A percentile compares a stretch with the other conserved stretches of the same genome.
Evolutionary conservation across 371 early-diverging fungal genomes (phyloP).

Genomic region (Scutellospora calospora): DNA sequence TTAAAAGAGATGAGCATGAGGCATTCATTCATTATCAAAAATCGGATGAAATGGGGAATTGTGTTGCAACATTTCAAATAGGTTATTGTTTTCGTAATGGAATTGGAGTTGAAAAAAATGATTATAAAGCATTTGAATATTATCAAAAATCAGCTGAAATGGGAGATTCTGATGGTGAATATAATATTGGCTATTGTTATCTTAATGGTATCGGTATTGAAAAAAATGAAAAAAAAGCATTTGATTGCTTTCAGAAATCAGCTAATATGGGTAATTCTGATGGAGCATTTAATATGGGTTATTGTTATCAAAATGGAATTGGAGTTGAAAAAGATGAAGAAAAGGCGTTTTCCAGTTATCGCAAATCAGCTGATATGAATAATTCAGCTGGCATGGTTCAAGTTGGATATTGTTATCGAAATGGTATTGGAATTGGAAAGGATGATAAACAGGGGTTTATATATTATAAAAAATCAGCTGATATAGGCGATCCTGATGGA

Average conservation of each 20-base stretch:
- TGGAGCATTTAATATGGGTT: not conserved
- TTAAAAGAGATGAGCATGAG: not conserved
- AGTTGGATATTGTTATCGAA: not conserved
- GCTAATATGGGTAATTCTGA: not conserved
- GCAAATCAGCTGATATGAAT: too few relatives aligned
- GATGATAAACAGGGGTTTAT: not conserved
- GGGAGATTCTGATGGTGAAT: constrained; percentile 61
- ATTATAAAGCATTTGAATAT: constrained; percentile 67
- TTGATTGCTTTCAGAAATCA: not conserved
- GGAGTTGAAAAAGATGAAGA: not conserved
- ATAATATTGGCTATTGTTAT: constrained; percentile 59
- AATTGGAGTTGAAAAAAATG: constrained; percentile 67
- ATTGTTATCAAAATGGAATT: not conserved
- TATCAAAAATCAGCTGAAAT: constrained; percentile 70
- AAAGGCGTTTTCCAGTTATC: too few relatives aligned
- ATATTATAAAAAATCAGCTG: too few relatives aligned
- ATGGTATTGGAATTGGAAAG: not conserved
- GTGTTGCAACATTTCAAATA: not conserved
- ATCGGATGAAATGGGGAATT: not conserved
- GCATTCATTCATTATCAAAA: not conserved
- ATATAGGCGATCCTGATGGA: constrained; percentile 52
- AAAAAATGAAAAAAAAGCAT: not conserved
- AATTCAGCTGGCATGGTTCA: too few relatives aligned
- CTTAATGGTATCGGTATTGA: constrained; percentile 6
- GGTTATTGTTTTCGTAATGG: constrained; percentile 66